These are phyloP conservation scores for Aquilaria malaccensis DNA, from an alignment of 345 rosid species.

Conservation along the genomic window DNA sequence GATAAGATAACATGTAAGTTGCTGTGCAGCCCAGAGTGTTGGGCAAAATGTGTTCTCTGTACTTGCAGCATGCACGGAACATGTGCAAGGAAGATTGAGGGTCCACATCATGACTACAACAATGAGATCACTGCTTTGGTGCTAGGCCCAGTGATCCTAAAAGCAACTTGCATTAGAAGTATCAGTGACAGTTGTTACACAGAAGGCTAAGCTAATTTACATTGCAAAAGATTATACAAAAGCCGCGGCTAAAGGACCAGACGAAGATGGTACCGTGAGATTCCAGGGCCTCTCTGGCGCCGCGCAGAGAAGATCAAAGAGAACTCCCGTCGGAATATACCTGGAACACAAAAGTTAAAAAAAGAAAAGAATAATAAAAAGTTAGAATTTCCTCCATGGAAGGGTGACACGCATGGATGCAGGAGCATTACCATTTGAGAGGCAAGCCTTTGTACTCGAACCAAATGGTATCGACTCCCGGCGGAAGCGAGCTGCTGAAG, in stretches of 20 bases:
- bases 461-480: constrained; percentile 82
- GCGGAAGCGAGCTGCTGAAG: constrained; percentile 78
- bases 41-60: too few relatives aligned
- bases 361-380: background rate
- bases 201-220: background rate
- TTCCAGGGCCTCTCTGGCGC: constrained; percentile 96
- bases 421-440: constrained; percentile 54
- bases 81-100: too few relatives aligned
- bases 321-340: constrained; percentile 90
- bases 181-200: too few relatives aligned
- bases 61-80: too few relatives aligned
- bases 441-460: constrained; percentile 90
- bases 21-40: too few relatives aligned
- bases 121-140: too few relatives aligned
- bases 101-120: too few relatives aligned
- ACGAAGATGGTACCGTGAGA: constrained; percentile 48
- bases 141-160: too few relatives aligned
- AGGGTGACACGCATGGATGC: background rate
- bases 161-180: background rate
- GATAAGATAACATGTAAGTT: too few relatives aligned
- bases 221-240: background rate
- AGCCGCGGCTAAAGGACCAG: background rate
- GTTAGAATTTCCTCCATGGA: background rate
- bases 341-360: constrained; percentile 23
- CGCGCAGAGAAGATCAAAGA: constrained; percentile 81